These are phyloP conservation scores for Parafenestella ontariensis DNA, from an alignment of 2,329 filamentous ascomycete species.

Conservation along the genomic window DNA sequence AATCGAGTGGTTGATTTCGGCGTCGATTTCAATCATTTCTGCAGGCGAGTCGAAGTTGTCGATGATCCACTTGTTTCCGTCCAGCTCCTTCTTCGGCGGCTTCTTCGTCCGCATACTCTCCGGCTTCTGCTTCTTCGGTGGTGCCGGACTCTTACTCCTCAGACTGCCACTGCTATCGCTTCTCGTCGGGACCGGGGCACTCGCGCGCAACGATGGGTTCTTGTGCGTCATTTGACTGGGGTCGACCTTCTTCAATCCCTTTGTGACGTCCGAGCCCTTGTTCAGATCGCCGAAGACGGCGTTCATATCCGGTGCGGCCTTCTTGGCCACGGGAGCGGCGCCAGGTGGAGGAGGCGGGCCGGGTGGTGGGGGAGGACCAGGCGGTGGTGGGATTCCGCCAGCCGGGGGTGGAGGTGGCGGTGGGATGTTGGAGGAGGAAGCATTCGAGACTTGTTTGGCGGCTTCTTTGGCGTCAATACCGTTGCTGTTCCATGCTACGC, in stretches of 20 bases:
- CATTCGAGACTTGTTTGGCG: constrained; percentile 64
- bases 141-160: constrained; percentile 83
- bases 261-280: constrained; percentile 85
- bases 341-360: constrained; percentile 43
- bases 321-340: constrained; percentile 59
- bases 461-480: constrained; percentile 74
- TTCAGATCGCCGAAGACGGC: constrained; percentile 94
- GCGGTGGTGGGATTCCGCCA: constrained; percentile 67
- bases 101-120: constrained; percentile 58
- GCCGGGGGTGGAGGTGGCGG: constrained; percentile 67
- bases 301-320: constrained; percentile 69
- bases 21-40: constrained; percentile 79
- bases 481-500: constrained; percentile 86
- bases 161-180: constrained; percentile 57
- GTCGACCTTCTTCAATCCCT: constrained; percentile 90
- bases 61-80: constrained; percentile 88
- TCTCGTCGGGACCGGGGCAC: constrained; percentile 70
- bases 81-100: constrained; percentile 57
- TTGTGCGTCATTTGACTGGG: constrained; percentile 98
- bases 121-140: constrained; percentile 69
- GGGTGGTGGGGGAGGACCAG: constrained; percentile 70
- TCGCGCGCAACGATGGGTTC: constrained; percentile 83
- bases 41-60: constrained; percentile 87
- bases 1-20: constrained; percentile 83
- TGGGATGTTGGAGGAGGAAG: constrained; percentile 66